Base-by-base conservation (phyloP, 106 monocot species). In the Vanilla planifolia region DNA sequence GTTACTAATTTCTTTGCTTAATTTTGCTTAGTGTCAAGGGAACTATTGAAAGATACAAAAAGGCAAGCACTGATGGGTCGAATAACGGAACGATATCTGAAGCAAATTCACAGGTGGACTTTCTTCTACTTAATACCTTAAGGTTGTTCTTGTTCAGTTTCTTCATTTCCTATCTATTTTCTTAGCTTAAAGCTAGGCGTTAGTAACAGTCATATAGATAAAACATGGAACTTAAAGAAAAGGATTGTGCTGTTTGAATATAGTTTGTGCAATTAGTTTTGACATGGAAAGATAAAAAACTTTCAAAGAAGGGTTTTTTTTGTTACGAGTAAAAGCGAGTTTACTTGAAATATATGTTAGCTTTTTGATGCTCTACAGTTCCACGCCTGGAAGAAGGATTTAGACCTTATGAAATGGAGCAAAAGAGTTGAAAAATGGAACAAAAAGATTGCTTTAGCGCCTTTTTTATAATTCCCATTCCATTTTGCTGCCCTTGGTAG, bases 31-130 rank as follows among this genome's bases (percentile, higher is more conserved):
- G 71, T 63, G 71, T 71, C 20, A 71, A 55, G 55, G 71, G 40
- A n/a, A 71, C 63, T 37, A 55, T 71, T 56, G 71, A 71, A 16
- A 42, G 62, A 53, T 71, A 71, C 63, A 71, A 56, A 34, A 71
- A 63, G 55, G 43, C 71, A 7, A 63, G 55, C 23, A 34, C 43
- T 0, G 71, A 43, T 45, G 16, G 43, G 21, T 23, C 62, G 44
- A 71, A 55, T 32, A 34, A 53, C 2, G 55, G 40, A 23, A 2
- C 23, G 8, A 29, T 61, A 2, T 43, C 51, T 42, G 62, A 71
- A 63, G 62, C 62, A 21, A 71, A 71, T 56, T 71, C 71, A 19
- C 63, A 63, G 71, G 71, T 63, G 51, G 7, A 5, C 2, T 66
- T 53, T 30, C 13, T 13, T 30, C 32, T 7, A n/a, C 14, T 46